Conservation (phyloP, 2,329 filamentous ascomycete species). For the Sporothrix luriei region DNA sequence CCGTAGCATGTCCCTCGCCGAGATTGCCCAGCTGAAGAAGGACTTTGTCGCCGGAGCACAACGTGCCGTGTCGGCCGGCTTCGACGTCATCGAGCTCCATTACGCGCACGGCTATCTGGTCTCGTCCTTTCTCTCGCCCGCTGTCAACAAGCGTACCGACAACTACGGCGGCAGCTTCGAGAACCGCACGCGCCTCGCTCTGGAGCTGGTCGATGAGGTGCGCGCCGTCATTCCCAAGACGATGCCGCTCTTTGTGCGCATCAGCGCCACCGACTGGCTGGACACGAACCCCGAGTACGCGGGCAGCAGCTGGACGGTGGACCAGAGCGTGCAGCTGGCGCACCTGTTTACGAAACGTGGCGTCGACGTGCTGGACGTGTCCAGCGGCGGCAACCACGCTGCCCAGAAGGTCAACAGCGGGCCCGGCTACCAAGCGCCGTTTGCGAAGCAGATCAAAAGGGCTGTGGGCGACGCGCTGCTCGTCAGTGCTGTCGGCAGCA, state of each 20-base stretch:
- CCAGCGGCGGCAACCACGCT: slow-evolving; percentile 65
- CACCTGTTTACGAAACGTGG: slow-evolving; percentile 64
- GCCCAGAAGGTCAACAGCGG: slow-evolving; percentile 59
- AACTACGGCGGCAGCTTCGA: slow-evolving; percentile 69
- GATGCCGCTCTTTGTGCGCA: slow-evolving; percentile 73
- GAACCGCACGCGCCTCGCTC: slow-evolving; percentile 67
- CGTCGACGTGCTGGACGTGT: slow-evolving; percentile 75
- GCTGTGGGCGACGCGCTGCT: background rate
- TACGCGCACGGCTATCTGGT: slow-evolving; percentile 78
- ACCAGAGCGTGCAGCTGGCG: slow-evolving; percentile 66
- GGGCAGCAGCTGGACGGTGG: slow-evolving; percentile 64
- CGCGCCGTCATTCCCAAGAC: slow-evolving; percentile 62
- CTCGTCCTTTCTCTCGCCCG: slow-evolving; percentile 68
- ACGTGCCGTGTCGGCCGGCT: slow-evolving; percentile 63
- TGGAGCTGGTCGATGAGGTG: slow-evolving; percentile 67
- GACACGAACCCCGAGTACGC: slow-evolving; percentile 47
- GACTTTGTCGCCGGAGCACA: slow-evolving; percentile 59
- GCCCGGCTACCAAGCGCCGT: slow-evolving; percentile 68
- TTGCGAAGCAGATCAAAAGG: slow-evolving; percentile 10
- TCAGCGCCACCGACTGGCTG: slow-evolving; percentile 77
- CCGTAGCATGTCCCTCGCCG: slow-evolving; percentile 39
- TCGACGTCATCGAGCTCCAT: slow-evolving; percentile 73
- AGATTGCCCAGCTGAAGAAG: slow-evolving; percentile 41
- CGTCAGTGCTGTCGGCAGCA: background rate
- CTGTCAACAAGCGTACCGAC: slow-evolving; percentile 70